Evolutionary conservation across 768 basidiomycete genomes (phyloP), one percentile per base, ranked within the genome.

Genomic region (Tricholoma terreum): DNA sequence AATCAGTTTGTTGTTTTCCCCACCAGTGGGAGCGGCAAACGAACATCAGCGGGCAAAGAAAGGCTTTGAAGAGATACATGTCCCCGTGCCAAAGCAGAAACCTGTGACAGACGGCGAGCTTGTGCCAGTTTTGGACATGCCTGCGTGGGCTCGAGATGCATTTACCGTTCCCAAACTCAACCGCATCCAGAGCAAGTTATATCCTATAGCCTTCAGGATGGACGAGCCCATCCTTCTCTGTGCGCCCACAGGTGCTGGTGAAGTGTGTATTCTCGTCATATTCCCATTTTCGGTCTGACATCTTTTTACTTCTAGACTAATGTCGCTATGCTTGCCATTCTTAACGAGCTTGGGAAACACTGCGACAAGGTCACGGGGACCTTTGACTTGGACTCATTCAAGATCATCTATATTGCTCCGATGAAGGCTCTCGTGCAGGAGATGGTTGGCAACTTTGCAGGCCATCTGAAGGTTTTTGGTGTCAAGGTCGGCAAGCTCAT

Each of bases 21-120:
- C n/a, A n/a, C n/a, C n/a, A n/a, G n/a, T n/a, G n/a, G n/a, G n/a
- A n/a, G n/a, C n/a, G n/a, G n/a, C n/a, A n/a, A n/a, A n/a, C n/a
- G n/a, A n/a, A n/a, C n/a, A n/a, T n/a, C n/a, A n/a, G n/a, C n/a
- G 95, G 46, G 83, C 91, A 11, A 87, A 89, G 73, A 99, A 99
- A 71, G 94, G 97, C 1, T 98, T 91, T 70, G 97, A 98, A 70
- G 96, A 99, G 71, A 95, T 99, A 33, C 94, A 97, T 60, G 92
- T 99, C 0, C 95, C 95, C 4, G 89, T 91, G 0, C 94, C 94
- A 8, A 94, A 95, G 76, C 80, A 86, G 58, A 84, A 88, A 60
- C 79, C 81, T 0, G 75, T 80, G 3, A 74, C 74, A 5, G 81
- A 85, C 1, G 82, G 82, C 19, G 91, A 92, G 46, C 69, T 87